Evolutionary conservation across 192 early-diverging fungal genomes (phyloP).

Genomic region (Coemansia javaensis): DNA sequence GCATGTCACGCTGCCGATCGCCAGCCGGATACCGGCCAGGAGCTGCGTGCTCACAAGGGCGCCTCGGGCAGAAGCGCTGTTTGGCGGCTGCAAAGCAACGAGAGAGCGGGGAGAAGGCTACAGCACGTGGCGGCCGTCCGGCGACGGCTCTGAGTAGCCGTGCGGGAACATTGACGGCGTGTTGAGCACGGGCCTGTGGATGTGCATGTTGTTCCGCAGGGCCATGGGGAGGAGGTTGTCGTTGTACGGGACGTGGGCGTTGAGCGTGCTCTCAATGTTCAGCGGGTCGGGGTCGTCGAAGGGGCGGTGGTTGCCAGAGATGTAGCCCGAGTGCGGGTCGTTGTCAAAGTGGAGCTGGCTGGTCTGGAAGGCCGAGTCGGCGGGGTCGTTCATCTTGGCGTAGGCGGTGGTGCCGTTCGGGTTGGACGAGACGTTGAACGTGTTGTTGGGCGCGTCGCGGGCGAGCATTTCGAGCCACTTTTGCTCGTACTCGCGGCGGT

Average conservation of each 20-base stretch:
- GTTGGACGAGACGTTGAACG: conserved; percentile 30
- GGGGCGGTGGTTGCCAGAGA: conserved; percentile 4
- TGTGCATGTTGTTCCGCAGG: conserved; percentile 32
- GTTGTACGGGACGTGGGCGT: conserved; percentile 17
- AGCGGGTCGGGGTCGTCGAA: conserved; percentile 20
- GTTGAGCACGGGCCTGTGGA: conserved; percentile 34
- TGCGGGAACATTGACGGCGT: conserved; percentile 26
- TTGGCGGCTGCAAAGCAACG: too few relatives aligned
- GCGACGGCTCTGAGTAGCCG: conserved; percentile 1
- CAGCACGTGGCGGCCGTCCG: conserved; percentile 15
- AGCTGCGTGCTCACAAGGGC: too few relatives aligned
- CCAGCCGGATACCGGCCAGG: too few relatives aligned
- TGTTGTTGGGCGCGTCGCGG: conserved; percentile 33
- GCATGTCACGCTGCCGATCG: too few relatives aligned
- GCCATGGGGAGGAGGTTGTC: conserved; percentile 32
- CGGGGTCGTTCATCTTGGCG: conserved; percentile 33
- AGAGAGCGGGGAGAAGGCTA: background rate
- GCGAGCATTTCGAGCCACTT: conserved; percentile 42
- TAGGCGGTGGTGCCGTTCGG: conserved; percentile 35
- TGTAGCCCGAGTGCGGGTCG: conserved; percentile 15
- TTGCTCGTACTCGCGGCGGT: conserved; percentile 29
- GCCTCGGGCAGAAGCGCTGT: too few relatives aligned
- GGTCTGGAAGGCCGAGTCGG: conserved; percentile 26
- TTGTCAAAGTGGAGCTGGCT: conserved; percentile 29
- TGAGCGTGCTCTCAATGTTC: conserved; percentile 17